A percentile compares a stretch with the other conserved stretches of the same genome.
These are phyloP conservation scores for Ogataea siamensis DNA, from an alignment of 805 yeast species.

Conservation along the genomic window DNA sequence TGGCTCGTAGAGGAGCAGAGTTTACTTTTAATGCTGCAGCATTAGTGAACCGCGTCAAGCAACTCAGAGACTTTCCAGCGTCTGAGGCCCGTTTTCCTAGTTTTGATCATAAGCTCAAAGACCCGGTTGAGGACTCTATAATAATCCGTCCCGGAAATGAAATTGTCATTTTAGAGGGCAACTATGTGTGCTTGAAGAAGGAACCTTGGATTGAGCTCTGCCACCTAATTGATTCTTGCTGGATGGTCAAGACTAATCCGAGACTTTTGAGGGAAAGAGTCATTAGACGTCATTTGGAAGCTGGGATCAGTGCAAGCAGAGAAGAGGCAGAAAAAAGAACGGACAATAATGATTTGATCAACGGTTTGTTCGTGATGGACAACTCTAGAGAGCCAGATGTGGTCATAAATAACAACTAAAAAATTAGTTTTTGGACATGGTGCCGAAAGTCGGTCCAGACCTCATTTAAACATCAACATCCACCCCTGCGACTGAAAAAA, in stretches of 20 bases:
- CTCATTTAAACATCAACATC: too few species aligned
- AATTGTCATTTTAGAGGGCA: constrained; percentile 41
- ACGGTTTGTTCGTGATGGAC: constrained; percentile 28
- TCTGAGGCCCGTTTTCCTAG: constrained; percentile 28
- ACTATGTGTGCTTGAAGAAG: constrained; percentile 38
- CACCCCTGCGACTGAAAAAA: too few species aligned
- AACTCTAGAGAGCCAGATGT: constrained; percentile 29
- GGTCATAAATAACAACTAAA: constrained; percentile 22
- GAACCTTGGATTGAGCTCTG: constrained; percentile 35
- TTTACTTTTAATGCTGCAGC: constrained; percentile 39
- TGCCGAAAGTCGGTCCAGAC: too few species aligned
- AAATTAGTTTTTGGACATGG: too few species aligned
- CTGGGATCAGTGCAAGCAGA: constrained; percentile 34
- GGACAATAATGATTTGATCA: constrained; percentile 39
- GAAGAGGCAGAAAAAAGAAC: constrained; percentile 39
- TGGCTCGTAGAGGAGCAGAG: constrained; percentile 48
- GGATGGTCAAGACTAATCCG: constrained; percentile 34
- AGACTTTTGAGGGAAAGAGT: constrained; percentile 31
- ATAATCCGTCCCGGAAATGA: constrained; percentile 27
- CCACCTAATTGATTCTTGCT: constrained; percentile 32
- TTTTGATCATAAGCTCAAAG: constrained; percentile 41
- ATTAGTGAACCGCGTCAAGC: constrained; percentile 28
- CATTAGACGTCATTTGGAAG: constrained; percentile 36
- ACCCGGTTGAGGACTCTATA: constrained; percentile 39
- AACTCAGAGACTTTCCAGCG: constrained; percentile 2